Evolutionary conservation across 805 yeast genomes (phyloP).

Genomic region (Saturnispora ahearnii): DNA sequence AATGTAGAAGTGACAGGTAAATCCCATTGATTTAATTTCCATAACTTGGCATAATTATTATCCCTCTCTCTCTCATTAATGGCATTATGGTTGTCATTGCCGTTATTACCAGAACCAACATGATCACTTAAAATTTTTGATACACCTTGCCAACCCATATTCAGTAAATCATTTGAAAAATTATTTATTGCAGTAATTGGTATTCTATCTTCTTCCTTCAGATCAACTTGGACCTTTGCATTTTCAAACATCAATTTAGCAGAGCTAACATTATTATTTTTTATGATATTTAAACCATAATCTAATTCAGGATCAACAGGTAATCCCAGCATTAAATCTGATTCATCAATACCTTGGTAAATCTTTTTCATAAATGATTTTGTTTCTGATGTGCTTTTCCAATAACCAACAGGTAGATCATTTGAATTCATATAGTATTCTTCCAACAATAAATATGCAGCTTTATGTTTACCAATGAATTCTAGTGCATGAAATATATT

Average conservation of each 20-base stretch:
- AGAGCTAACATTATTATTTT: constrained; percentile 19
- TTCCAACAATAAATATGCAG: constrained; percentile 42
- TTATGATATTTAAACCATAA: constrained; percentile 39
- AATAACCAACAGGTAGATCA: not conserved
- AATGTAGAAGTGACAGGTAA: constrained; percentile 39
- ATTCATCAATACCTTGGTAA: constrained; percentile 48
- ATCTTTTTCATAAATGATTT: constrained; percentile 25
- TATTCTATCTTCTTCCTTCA: constrained; percentile 6
- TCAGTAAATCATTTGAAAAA: constrained; percentile 33
- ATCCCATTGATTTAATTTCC: constrained; percentile 78
- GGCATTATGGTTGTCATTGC: not conserved
- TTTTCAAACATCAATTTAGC: constrained; percentile 41
- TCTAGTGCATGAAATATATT: constrained; percentile 28
- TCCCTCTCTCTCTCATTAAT: constrained; percentile 8
- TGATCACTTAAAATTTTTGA: constrained; percentile 33
- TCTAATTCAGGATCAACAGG: constrained; percentile 49
- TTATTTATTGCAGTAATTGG: constrained; percentile 5
- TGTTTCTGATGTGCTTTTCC: not conserved
- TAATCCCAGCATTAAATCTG: constrained; percentile 57
- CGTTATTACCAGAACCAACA: not conserved
- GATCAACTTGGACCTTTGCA: constrained; percentile 44
- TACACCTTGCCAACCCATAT: constrained; percentile 49
- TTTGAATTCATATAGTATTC: constrained; percentile 26
- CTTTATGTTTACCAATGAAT: constrained; percentile 28
- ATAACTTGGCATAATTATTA: constrained; percentile 49